Conservation (phyloP, 306 rosid genomes). For the Cyamopsis tetragonoloba region DNA sequence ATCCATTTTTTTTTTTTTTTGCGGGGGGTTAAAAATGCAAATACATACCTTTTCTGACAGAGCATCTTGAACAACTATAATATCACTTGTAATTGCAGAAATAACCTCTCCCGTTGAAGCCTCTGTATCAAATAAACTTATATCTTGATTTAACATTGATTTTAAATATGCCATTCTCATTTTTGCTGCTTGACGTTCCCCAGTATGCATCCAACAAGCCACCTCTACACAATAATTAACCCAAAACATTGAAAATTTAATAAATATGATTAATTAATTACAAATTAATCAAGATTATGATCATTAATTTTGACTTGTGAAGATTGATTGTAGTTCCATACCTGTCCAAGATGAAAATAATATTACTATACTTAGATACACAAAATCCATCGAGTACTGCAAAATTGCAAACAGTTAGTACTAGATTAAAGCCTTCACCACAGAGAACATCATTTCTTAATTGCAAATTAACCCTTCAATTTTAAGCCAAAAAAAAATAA, state of each 20-base stretch:
- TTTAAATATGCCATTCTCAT: slow-evolving; percentile 96
- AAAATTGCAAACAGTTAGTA: slow-evolving; percentile 12
- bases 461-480: background rate
- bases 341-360: slow-evolving; percentile 97
- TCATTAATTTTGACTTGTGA: background rate
- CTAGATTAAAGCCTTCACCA: background rate
- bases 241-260: too few relatives aligned
- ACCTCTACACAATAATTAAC: slow-evolving; percentile 56
- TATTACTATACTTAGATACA: slow-evolving; percentile 78
- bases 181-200: slow-evolving; percentile 90
- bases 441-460: background rate
- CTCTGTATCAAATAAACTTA: slow-evolving; percentile 85
- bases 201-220: slow-evolving; percentile 99
- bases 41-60: slow-evolving; percentile 62
- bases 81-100: slow-evolving; percentile 84
- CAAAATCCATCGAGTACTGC: slow-evolving; percentile 95
- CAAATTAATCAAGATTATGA: background rate
- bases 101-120: slow-evolving; percentile 92
- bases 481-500: too few relatives aligned
- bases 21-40: background rate
- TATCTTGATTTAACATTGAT: slow-evolving; percentile 86
- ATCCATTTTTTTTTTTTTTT: too few relatives aligned
- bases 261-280: too few relatives aligned
- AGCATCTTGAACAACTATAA: slow-evolving; percentile 89
- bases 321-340: slow-evolving; percentile 32